Base-by-base conservation (phyloP, 805 yeast species). In the Teunomyces cretensis region DNA sequence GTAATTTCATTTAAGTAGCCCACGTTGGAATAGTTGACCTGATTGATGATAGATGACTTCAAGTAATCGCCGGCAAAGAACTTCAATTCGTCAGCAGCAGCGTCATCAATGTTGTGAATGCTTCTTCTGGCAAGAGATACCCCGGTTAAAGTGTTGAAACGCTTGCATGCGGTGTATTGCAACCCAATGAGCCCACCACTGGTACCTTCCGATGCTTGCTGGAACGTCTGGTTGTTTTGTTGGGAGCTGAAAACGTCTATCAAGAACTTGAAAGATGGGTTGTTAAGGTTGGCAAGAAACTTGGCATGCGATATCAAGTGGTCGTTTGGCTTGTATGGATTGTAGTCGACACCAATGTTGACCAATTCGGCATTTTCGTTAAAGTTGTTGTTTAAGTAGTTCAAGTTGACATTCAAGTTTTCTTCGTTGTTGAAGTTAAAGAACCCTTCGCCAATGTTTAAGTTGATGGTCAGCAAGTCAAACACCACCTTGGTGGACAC, bases 101-200 rank as follows among this genome's bases (percentile, higher is more conserved):
- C 67, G 46, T 78, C 83, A 26, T 57, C 72, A 24, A 72, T 69
- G 43, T 79, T 76, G 35, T 76, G 66, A 13, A 86, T 62, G 4
- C 80, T 74, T 51, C 94, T 73, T 58, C 79, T 78, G 2, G 75
- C 69, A 12, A 83, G 67, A 14, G 83, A 76, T n/a, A 86, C 53
- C 6, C 96, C 96, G 11, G 71, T 56, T 24, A 69, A 51, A 11
- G 58, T 32, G 19, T 57, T 43, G 41, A 76, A 51, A 5, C 65
- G 62, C 6, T 56, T 54, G 2, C 47, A 46, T 30, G 51, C 52
- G 47, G 46, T 50, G 53, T 68, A 67, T 57, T 74, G 68, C 50
- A 74, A 65, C 36, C 88, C 89, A n/a, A 78, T 58, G 24, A 63
- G 53, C 9, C 80, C 80, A 15, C 80, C 79, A 8, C 73, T 65